A percentile compares a stretch with the other conserved stretches of the same genome.
Conservation (phyloP, 1,284 basidiomycete genomes). For the Tilletia indica region DNA sequence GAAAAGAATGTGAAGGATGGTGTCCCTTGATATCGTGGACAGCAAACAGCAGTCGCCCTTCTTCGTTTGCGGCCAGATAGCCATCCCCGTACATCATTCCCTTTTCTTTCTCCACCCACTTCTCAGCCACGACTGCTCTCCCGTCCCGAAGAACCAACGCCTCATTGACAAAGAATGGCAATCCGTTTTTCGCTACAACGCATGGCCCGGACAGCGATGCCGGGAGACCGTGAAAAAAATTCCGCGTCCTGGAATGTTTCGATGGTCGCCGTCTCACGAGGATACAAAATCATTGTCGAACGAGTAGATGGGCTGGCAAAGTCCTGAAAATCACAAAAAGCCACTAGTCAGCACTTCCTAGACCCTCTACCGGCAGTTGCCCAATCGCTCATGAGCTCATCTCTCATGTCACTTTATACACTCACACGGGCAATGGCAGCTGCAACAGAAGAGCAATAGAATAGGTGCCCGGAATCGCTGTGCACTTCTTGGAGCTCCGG, state of each 20-base stretch:
- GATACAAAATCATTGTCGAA: neutral
- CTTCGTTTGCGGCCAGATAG: no score
- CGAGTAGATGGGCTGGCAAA: neutral
- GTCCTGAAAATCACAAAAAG: neutral
- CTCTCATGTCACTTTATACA: neutral
- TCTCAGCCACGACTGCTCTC: no score
- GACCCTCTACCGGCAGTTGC: no score
- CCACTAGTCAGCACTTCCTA: no score
- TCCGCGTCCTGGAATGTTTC: neutral
- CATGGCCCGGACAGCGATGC: neutral
- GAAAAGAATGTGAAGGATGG: no score
- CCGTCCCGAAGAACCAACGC: neutral
- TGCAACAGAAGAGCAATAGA: neutral
- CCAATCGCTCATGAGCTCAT: neutral
- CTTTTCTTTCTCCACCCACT: no score
- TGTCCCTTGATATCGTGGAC: no score
- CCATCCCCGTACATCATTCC: no score
- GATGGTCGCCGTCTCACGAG: neutral
- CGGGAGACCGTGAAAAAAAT: neutral
- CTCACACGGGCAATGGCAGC: neutral
- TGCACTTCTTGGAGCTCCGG: neutral
- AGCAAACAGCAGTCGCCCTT: no score
- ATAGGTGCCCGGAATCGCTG: neutral
- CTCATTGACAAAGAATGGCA: neutral
- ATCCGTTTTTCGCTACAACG: neutral